Base-by-base conservation (phyloP, 495 filamentous ascomycete species). In the Hypoxylon rickii region DNA sequence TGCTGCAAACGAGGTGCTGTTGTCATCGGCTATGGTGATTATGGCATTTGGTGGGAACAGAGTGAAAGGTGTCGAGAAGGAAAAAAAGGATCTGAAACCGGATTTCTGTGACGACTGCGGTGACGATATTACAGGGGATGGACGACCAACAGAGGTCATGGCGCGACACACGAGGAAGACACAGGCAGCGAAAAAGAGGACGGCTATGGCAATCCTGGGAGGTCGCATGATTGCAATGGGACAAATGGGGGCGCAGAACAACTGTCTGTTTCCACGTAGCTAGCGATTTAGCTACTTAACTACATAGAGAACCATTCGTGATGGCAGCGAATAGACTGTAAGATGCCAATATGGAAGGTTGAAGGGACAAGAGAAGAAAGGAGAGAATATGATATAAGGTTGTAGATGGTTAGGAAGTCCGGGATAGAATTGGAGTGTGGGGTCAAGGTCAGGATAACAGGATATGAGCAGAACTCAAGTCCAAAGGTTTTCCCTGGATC, bases 1-100 rank as follows among this genome's bases (percentile, higher is more conserved):
- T 38, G 94, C 91, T 15, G 95, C 75, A 73, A 98, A 98, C 60
- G 93, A 96, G 3, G 94, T 98, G 33, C 90, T 96, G 67, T 97
- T 97, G 70, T 98, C 94, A 73, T 98, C 92, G 54, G 90, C 96
- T 34, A 98, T 85, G 61, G 89, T 96, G 67, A 98, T 96, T 53
- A 95, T 87, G 21, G 94, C 95, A 51, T 89, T 95, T 3, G 91
- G 90, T 10, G 95, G 92, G 68, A 98, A 98, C 6, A 98, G 83
- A 6, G 90, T 89, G 34, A 82, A 81, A 3, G 79, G 79, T 6
- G 76, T 58, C 40, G 69, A 68, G 61, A 81, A 79, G 31, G 76
- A 77, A 59, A 81, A 78, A 55, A 79, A 63, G 20, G 67, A 61
- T 42, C 66, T 62, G 46, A 76, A 69, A 37, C 67, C 41, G 15